Evolutionary conservation across 2,329 filamentous ascomycete genomes (phyloP).

Genomic region (Drechslerella stenobrocha): DNA sequence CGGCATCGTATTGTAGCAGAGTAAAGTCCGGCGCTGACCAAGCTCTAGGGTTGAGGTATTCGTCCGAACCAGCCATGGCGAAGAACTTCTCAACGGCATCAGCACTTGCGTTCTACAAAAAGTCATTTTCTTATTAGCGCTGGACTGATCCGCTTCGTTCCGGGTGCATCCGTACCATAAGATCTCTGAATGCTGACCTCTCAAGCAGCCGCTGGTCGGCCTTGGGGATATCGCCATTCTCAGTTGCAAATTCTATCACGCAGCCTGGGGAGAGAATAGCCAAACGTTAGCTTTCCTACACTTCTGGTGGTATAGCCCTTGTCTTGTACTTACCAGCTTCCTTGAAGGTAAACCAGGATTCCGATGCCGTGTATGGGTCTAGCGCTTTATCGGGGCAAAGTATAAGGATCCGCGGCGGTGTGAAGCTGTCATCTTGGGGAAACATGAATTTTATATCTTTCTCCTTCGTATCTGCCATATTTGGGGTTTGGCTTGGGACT

Average conservation of each 20-base stretch:
- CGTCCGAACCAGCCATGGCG: constrained; percentile 49
- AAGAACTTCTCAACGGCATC: constrained; percentile 44
- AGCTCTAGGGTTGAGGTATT: constrained; percentile 48
- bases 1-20: constrained; percentile 49
- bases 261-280: constrained; percentile 37
- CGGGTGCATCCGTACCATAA: constrained; percentile 20
- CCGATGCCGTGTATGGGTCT: constrained; percentile 31
- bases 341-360: constrained; percentile 42
- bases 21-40: constrained; percentile 49
- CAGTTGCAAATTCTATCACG: constrained; percentile 50
- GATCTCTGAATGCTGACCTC: constrained; percentile 35
- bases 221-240: constrained; percentile 49
- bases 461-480: constrained; percentile 10
- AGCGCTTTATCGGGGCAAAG: constrained; percentile 46
- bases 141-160: not conserved
- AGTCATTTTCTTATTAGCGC: not conserved
- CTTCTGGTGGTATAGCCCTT: no score
- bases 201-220: constrained; percentile 49
- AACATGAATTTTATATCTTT: constrained; percentile 41
- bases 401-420: constrained; percentile 45
- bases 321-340: constrained; percentile 31
- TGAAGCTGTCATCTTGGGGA: constrained; percentile 36
- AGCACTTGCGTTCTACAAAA: constrained; percentile 14
- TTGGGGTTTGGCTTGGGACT: no score
- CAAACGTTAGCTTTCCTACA: constrained; percentile 9